Percentiles rank a stretch among this genome's conserved stretches.
Conservation (phyloP, 495 filamentous ascomycete genomes). For the Penicillium longicatenatum region DNA sequence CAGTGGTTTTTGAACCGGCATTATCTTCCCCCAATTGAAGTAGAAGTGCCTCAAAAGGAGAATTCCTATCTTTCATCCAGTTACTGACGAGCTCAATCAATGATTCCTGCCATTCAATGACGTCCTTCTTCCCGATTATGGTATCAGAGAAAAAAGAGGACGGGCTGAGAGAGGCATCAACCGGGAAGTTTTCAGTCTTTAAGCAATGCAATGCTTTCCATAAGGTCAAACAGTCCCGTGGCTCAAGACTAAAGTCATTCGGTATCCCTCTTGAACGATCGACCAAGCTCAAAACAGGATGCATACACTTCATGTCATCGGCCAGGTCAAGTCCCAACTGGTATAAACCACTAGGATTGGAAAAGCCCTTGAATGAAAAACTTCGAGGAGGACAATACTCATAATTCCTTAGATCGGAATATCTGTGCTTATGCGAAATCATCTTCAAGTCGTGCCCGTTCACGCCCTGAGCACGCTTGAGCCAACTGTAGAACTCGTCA, state of each 20-base stretch:
- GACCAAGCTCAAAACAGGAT: constrained; percentile 64
- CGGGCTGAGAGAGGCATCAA: constrained; percentile 52
- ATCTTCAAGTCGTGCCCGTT: constrained; percentile 61
- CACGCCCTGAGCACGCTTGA: constrained; percentile 57
- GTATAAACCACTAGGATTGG: constrained; percentile 35
- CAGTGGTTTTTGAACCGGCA: background rate
- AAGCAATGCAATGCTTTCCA: constrained; percentile 61
- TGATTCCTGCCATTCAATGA: constrained; percentile 62
- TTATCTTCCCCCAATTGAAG: constrained; percentile 27
- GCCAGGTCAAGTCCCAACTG: constrained; percentile 55
- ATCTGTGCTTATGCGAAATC: constrained; percentile 65
- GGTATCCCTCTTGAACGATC: constrained; percentile 60
- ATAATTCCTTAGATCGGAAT: constrained; percentile 75
- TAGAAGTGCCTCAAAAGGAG: constrained; percentile 65
- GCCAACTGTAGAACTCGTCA: constrained; percentile 67
- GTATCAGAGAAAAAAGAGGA: constrained; percentile 35
- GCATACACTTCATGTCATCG: constrained; percentile 58
- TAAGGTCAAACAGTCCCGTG: constrained; percentile 66
- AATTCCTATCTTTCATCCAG: constrained; percentile 62
- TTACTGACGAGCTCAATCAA: constrained; percentile 59
- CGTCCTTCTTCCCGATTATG: constrained; percentile 60
- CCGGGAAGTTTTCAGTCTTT: constrained; percentile 45
- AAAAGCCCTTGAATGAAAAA: constrained; percentile 61
- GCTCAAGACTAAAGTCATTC: constrained; percentile 67
- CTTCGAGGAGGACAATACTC: constrained; percentile 53